phyloP scores from a whole-genome alignment of 1,284 basidiomycete species.

The Flammula alnicola region DNA sequence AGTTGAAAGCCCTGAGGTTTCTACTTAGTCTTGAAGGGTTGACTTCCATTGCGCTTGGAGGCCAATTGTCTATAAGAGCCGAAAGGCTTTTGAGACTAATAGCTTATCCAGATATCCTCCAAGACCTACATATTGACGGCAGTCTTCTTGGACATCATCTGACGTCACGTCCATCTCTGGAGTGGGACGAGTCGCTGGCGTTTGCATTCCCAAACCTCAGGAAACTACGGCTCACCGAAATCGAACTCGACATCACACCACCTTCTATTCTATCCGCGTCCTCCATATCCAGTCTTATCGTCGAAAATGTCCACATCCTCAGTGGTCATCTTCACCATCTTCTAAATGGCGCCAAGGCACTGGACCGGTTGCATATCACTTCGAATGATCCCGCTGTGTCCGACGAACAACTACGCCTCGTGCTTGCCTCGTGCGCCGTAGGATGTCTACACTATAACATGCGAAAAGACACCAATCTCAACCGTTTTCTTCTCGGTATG shows the following conservation, averaged over 20 bases:
- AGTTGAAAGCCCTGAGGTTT: conserved; percentile 42
- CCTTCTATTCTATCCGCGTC: conserved; percentile 40
- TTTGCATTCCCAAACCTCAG: conserved; percentile 41
- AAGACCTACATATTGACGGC: conserved; percentile 51
- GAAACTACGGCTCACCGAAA: conserved; percentile 43
- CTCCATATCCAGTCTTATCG: conserved; percentile 40
- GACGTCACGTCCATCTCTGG: conserved; percentile 36
- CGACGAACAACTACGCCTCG: conserved; percentile 43
- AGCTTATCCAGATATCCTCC: conserved; percentile 43
- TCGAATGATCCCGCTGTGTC: conserved; percentile 36
- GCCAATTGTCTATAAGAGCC: conserved; percentile 48
- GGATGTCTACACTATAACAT: conserved; percentile 41
- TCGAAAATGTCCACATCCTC: conserved; percentile 49
- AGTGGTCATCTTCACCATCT: conserved; percentile 46
- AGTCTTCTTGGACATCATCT: conserved; percentile 30
- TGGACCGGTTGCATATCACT: conserved; percentile 42
- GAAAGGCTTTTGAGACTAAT: conserved; percentile 51
- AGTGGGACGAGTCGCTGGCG: conserved; percentile 46
- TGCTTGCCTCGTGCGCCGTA: conserved; percentile 41
- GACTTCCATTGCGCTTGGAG: conserved; percentile 47
- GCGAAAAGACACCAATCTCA: conserved; percentile 25
- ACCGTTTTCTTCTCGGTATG: conserved; percentile 31
- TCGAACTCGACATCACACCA: conserved; percentile 48
- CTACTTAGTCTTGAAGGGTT: conserved; percentile 48
- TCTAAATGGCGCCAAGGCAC: conserved; percentile 36